Evolutionary conservation across 805 yeast species (phyloP).

Genomic region (Starmerella etchellsii): DNA sequence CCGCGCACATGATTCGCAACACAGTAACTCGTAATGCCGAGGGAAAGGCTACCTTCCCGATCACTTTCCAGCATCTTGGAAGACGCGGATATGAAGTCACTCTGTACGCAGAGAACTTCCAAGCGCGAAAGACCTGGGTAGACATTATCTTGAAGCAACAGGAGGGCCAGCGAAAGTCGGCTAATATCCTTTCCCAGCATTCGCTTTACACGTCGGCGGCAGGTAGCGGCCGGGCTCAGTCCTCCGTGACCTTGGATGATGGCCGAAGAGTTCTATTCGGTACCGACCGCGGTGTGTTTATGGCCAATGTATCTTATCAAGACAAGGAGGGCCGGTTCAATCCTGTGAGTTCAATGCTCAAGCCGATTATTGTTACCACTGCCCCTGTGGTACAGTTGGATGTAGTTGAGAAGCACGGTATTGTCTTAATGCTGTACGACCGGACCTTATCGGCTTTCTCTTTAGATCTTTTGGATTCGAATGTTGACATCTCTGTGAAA

Average conservation of each 20-base stretch:
- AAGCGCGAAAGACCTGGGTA: slow-evolving; percentile 63
- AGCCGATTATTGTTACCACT: slow-evolving; percentile 56
- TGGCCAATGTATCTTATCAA: slow-evolving; percentile 54
- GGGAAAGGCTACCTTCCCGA: slow-evolving; percentile 29
- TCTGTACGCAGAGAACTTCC: slow-evolving; percentile 31
- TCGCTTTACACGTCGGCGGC: slow-evolving; percentile 33
- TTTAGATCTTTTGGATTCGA: slow-evolving; percentile 40
- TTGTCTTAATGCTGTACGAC: slow-evolving; percentile 68
- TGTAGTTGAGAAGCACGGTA: slow-evolving; percentile 80
- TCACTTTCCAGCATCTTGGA: slow-evolving; percentile 39
- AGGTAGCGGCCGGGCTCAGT: slow-evolving; percentile 30
- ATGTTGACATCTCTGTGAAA: slow-evolving; percentile 29
- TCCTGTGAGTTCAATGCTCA: slow-evolving; percentile 35
- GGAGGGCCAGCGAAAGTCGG: slow-evolving; percentile 49
- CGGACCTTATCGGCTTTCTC: slow-evolving; percentile 69
- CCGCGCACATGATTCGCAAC: slow-evolving; percentile 20
- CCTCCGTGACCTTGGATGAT: slow-evolving; percentile 67
- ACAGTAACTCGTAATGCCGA: slow-evolving; percentile 18
- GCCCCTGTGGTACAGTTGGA: slow-evolving; percentile 73
- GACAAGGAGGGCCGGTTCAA: slow-evolving; percentile 34
- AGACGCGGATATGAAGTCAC: slow-evolving; percentile 36
- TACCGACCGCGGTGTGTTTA: slow-evolving; percentile 80
- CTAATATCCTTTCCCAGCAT: slow-evolving; percentile 68
- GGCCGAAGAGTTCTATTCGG: slow-evolving; percentile 85
- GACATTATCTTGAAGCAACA: slow-evolving; percentile 76